These are phyloP conservation scores for Atkinsonella hypoxylon DNA, from an alignment of 2,329 filamentous ascomycete species.

Conservation along the genomic window DNA sequence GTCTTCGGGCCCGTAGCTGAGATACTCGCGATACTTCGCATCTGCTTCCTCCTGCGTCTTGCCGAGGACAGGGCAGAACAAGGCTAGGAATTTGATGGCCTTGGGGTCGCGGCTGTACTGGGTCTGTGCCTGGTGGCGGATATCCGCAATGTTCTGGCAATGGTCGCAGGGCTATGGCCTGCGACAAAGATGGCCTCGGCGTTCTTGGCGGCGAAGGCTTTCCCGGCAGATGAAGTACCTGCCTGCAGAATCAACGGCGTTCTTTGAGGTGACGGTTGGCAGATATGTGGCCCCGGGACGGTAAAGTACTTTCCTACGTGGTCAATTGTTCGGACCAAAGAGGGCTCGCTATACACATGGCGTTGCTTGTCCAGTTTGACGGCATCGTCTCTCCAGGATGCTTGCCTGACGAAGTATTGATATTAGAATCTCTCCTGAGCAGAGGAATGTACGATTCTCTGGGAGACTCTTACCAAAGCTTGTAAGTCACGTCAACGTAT, in stretches of 20 bases:
- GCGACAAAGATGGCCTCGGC: constrained; percentile 54
- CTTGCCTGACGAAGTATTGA: constrained; percentile 18
- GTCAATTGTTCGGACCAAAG: constrained; percentile 48
- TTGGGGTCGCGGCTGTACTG: constrained; percentile 38
- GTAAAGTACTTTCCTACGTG: constrained; percentile 48
- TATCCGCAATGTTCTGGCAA: constrained; percentile 44
- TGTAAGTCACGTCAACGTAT: constrained; percentile 46
- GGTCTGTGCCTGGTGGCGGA: constrained; percentile 36
- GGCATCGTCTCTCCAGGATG: constrained; percentile 49
- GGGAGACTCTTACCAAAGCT: constrained; percentile 38
- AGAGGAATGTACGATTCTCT: not conserved
- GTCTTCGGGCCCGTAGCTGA: constrained; percentile 45
- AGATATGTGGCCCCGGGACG: constrained; percentile 48
- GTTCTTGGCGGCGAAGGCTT: constrained; percentile 48
- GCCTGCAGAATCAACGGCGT: constrained; percentile 55
- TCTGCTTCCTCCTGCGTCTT: constrained; percentile 48
- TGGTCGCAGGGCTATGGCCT: constrained; percentile 41
- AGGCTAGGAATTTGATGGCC: constrained; percentile 48
- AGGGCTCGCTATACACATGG: constrained; percentile 31
- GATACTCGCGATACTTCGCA: constrained; percentile 35
- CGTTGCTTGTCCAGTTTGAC: constrained; percentile 41
- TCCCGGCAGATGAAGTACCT: constrained; percentile 48
- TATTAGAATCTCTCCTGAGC: no score
- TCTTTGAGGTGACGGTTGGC: constrained; percentile 49
- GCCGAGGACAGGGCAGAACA: constrained; percentile 46